A percentile compares a stretch with the other conserved stretches of the same genome.
Conservation (phyloP, 192 early-diverging fungal species). For the Pilaira anomala region DNA sequence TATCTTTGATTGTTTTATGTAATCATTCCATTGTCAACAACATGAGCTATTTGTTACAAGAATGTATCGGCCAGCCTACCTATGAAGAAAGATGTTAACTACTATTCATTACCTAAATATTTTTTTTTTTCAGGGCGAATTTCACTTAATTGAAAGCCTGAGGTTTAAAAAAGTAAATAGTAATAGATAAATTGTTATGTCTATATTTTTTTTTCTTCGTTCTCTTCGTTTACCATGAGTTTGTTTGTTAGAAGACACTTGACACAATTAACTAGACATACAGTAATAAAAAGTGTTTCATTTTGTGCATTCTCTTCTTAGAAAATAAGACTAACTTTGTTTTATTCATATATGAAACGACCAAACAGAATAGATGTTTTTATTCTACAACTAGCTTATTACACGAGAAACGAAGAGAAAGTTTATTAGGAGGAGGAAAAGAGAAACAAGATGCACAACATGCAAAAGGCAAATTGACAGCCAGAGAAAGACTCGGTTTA, state of each 20-base stretch:
- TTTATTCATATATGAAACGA: too few species aligned
- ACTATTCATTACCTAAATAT: too few species aligned
- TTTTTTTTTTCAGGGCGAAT: too few species aligned
- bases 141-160: too few species aligned
- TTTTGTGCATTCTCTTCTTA: background rate
- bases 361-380: too few species aligned
- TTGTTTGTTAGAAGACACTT: too few species aligned
- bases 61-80: too few species aligned
- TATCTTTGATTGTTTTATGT: too few species aligned
- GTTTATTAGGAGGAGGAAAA: conserved; percentile 75
- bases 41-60: too few species aligned
- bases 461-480: conserved; percentile 89
- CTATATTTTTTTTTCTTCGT: background rate
- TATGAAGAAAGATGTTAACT: too few species aligned
- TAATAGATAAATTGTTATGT: background rate
- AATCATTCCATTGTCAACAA: too few species aligned
- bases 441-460: conserved; percentile 83
- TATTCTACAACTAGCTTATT: conserved; percentile 27
- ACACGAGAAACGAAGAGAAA: conserved; percentile 67
- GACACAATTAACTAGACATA: background rate
- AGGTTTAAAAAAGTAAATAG: background rate
- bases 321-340: background rate
- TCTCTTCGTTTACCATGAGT: too few species aligned
- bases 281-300: background rate
- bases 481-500: conserved; percentile 84